phyloP scores from a whole-genome alignment of 306 rosid genomes.

The Cucurbita ficifolia region DNA sequence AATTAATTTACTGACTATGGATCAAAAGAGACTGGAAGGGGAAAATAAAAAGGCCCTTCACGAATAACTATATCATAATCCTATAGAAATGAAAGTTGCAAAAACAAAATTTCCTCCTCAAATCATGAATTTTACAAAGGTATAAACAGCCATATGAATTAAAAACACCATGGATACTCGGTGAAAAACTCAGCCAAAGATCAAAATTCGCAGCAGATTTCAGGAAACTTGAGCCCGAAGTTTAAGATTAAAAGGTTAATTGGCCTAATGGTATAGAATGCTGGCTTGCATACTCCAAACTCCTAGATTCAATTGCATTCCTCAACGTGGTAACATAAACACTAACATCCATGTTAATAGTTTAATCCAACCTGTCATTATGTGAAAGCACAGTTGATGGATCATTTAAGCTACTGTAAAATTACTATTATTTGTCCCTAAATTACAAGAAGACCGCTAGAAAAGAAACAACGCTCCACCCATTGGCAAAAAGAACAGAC shows the following conservation, averaged over 20 bases:
- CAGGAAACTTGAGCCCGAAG: background rate
- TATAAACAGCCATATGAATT: background rate
- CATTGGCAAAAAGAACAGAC: background rate
- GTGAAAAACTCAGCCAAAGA: background rate
- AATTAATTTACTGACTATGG: background rate
- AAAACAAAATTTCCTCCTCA: background rate
- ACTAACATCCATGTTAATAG: background rate
- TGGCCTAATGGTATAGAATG: background rate
- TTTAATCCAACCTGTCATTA: background rate
- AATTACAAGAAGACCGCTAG: background rate
- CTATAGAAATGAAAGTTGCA: background rate
- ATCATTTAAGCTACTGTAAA: background rate
- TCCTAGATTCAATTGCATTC: background rate
- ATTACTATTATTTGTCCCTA: background rate
- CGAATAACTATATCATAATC: background rate
- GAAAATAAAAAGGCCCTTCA: background rate
- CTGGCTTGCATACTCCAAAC: background rate
- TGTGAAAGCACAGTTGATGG: background rate
- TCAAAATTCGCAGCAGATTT: background rate
- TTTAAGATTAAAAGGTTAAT: background rate
- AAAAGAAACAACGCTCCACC: background rate
- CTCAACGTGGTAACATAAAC: background rate
- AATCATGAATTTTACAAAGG: background rate
- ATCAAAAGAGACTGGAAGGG: background rate
- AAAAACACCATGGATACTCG: background rate